A percentile compares a stretch with the other conserved stretches of the same genome.
These are phyloP conservation scores for Plasmodium gonderi DNA, from an alignment of 169 alveolate species.

Conservation along the genomic window DNA sequence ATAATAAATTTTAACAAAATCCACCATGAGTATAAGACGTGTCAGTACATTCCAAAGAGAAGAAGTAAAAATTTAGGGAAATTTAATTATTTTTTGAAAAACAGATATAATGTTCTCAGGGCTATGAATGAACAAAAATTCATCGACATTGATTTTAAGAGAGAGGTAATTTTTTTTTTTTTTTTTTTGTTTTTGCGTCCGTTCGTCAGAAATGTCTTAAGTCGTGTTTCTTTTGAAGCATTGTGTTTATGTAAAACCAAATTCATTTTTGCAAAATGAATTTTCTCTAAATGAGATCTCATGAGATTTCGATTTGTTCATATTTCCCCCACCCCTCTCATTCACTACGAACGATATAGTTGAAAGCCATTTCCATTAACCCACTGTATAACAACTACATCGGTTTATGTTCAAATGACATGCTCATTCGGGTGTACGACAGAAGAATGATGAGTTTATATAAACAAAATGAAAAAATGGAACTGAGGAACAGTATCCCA, in stretches of 20 bases:
- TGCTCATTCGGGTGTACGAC: conserved; percentile 78
- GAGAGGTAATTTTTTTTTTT: conserved; percentile 25
- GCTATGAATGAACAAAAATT: conserved; percentile 34
- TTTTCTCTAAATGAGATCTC: too few relatives aligned
- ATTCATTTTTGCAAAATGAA: too few relatives aligned
- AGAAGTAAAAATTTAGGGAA: not conserved
- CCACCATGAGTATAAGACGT: not conserved
- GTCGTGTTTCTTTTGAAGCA: too few relatives aligned
- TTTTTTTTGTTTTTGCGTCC: not conserved
- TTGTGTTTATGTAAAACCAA: too few relatives aligned
- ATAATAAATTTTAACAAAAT: conserved; percentile 12
- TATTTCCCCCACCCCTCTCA: conserved; percentile 10
- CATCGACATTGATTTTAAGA: not conserved
- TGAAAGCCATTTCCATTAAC: conserved; percentile 77
- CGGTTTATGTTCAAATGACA: conserved; percentile 80
- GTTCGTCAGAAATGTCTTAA: too few relatives aligned
- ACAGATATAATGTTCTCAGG: conserved; percentile 12
- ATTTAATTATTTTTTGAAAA: not conserved
- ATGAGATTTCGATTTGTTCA: too few relatives aligned
- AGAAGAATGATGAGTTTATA: conserved; percentile 73
- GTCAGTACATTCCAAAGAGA: not conserved
- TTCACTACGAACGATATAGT: conserved; percentile 35
- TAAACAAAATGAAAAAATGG: conserved; percentile 29
- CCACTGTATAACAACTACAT: conserved; percentile 76
- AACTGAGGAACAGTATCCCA: conserved; percentile 63